Conservation (phyloP, 805 yeast species). For the Candida arabinofermentans region DNA sequence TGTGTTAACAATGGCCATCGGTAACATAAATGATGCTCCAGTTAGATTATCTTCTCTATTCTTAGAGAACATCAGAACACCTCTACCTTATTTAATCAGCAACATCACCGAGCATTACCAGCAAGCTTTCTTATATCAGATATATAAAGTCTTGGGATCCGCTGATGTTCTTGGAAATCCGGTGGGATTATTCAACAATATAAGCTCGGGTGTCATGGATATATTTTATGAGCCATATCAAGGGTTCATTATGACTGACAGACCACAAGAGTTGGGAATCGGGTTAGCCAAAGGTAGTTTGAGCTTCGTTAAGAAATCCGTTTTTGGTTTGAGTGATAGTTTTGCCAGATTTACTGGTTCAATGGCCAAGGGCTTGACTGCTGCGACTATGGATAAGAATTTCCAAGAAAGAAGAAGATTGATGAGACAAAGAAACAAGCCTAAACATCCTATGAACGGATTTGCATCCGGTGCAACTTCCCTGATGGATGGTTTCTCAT, state of each 20-base stretch:
- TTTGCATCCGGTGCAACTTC: slow-evolving; percentile 85
- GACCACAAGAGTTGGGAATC: slow-evolving; percentile 94
- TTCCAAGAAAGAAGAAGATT: slow-evolving; percentile 84
- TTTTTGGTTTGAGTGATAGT: slow-evolving; percentile 92
- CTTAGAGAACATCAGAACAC: slow-evolving; percentile 85
- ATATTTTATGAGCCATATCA: slow-evolving; percentile 96
- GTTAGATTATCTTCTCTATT: slow-evolving; percentile 81
- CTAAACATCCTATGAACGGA: slow-evolving; percentile 82
- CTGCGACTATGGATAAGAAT: slow-evolving; percentile 79
- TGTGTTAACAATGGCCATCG: slow-evolving; percentile 92
- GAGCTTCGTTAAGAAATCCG: slow-evolving; percentile 90
- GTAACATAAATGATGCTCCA: slow-evolving; percentile 96
- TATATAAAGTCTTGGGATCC: slow-evolving; percentile 90
- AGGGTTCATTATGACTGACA: slow-evolving; percentile 88
- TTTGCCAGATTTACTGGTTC: slow-evolving; percentile 91
- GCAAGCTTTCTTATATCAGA: slow-evolving; percentile 86
- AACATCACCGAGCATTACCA: slow-evolving; percentile 82
- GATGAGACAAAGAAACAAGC: slow-evolving; percentile 70
- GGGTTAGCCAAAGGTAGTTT: slow-evolving; percentile 95
- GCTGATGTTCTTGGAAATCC: slow-evolving; percentile 98
- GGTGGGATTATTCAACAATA: slow-evolving; percentile 89
- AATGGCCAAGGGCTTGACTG: slow-evolving; percentile 88
- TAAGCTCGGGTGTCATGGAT: slow-evolving; percentile 94
- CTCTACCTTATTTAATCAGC: slow-evolving; percentile 65
- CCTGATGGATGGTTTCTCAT: slow-evolving; percentile 76